Base-by-base conservation (phyloP, 352 stramenopile species). In the Discostella stelligera region DNA sequence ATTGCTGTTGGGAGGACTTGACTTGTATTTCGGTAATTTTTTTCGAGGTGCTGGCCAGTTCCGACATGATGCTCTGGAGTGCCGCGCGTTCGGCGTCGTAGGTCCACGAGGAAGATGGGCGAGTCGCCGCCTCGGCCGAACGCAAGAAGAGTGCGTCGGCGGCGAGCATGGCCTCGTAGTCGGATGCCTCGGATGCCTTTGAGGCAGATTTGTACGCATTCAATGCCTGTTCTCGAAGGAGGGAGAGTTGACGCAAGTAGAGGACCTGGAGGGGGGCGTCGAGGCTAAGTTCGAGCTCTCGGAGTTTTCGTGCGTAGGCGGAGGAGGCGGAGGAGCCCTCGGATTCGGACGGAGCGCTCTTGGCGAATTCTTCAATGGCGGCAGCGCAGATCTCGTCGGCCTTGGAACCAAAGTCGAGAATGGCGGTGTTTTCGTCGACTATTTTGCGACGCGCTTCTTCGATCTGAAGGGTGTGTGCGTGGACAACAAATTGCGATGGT, bases 81-180 rank as follows among this genome's bases (percentile, higher is more conserved):
- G 90, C 86, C 14, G 76, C 73, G 2, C 91, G 79, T 80, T 95
- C 91, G 7, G 66, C 37, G 7, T 90, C 74, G 78, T 91, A 95
- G 37, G 92, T 89, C 90, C 90, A 95, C 46, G 84, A 67, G 20
- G 74, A 79, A 11, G 85, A 77, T 65, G 71, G 27, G 8, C 89
- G 87, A 18, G 88, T 94, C 44, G 87, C 80, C 9, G 75, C 77
- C 64, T 95, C 89, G 20, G 91, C 91, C 18, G 77, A 81, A 41
- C 76, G 80, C 3, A 86, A 61, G 81, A 94, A 95, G 55, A 80
- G 79, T 14, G 82, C 75, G 72, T 95, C 91, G 13, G 90, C 89
- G n/a, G 83, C 79, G 18, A 94, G 77, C 89, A 95, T 94, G 66
- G 90, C 89, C 78, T 94, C 87, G 72, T 94, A 94, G 65, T 95